These are phyloP conservation scores for Cutaneotrichosporon sp. DNA, from an alignment of 1,284 basidiomycete genomes.

Conservation along the genomic window DNA sequence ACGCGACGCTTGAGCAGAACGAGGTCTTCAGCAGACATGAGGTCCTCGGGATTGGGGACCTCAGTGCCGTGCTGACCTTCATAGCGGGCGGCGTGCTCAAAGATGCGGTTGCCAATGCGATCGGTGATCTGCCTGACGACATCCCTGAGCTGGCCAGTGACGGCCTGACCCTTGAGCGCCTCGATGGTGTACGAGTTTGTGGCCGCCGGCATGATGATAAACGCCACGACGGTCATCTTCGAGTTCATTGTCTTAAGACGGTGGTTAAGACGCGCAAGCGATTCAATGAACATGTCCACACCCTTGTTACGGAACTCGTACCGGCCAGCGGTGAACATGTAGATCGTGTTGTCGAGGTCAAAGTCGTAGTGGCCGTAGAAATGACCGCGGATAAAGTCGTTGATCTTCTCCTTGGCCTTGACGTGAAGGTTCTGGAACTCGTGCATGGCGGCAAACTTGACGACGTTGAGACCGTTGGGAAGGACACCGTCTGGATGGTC, in stretches of 20 bases:
- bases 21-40: constrained; percentile 87
- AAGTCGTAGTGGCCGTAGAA: constrained; percentile 98
- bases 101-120: constrained; percentile 81
- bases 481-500: constrained; percentile 73
- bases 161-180: constrained; percentile 95
- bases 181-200: constrained; percentile 97
- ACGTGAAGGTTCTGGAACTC: constrained; percentile 97
- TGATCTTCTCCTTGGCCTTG: constrained; percentile 88
- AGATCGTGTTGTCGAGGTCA: constrained; percentile 91
- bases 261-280: constrained; percentile 87
- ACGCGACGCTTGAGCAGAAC: constrained; percentile 94
- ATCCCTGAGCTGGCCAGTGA: constrained; percentile 91
- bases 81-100: constrained; percentile 89
- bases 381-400: constrained; percentile 94
- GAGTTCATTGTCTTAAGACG: constrained; percentile 74
- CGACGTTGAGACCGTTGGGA: constrained; percentile 94
- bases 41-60: constrained; percentile 64
- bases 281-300: constrained; percentile 98
- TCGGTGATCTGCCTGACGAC: constrained; percentile 93
- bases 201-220: constrained; percentile 97
- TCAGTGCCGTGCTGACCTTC: constrained; percentile 66
- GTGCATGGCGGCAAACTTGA: constrained; percentile 93
- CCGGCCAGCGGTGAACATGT: constrained; percentile 97
- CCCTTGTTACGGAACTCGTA: constrained; percentile 99
- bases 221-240: constrained; percentile 84